A percentile compares a stretch with the other conserved stretches of the same genome.
Evolutionary conservation across 2,329 filamentous ascomycete genomes (phyloP).

Genomic region (Pseudogymnoascus sp.): DNA sequence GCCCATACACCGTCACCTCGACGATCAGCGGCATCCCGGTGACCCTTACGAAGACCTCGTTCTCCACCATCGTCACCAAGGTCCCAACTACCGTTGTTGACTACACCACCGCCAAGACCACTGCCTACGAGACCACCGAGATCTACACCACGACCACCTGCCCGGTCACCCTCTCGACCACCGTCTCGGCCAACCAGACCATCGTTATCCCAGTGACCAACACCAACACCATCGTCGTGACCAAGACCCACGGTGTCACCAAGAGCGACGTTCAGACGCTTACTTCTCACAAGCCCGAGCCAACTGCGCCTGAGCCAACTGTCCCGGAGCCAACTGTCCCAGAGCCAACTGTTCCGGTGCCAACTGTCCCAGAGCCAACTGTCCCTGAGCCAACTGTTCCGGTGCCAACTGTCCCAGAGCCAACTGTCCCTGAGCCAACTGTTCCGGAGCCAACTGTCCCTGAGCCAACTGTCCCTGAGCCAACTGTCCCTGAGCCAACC

Average conservation of each 20-base stretch:
- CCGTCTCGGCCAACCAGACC: constrained; percentile 35
- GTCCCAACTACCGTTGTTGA: constrained; percentile 24
- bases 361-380: constrained; percentile 18
- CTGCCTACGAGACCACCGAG: constrained; percentile 29
- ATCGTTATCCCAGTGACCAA: constrained; percentile 37
- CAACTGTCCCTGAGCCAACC: too few relatives aligned
- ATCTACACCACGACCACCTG: constrained; percentile 34
- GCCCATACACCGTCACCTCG: constrained; percentile 6
- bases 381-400: constrained; percentile 13
- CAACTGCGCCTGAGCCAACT: constrained; percentile 18
- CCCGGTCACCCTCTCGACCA: constrained; percentile 34
- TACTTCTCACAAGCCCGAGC: constrained; percentile 15
- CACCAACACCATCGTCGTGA: constrained; percentile 34
- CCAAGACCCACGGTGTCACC: constrained; percentile 26
- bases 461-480: too few relatives aligned
- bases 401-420: constrained; percentile 18
- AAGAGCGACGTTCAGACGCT: constrained; percentile 12
- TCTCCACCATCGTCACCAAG: constrained; percentile 15
- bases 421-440: constrained; percentile 18
- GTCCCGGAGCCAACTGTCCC: constrained; percentile 2
- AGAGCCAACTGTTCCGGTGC: constrained; percentile 12
- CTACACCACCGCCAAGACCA: constrained; percentile 30
- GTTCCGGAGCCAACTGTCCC: not conserved
- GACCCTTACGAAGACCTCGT: not conserved
- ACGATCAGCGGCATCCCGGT: constrained; percentile 9